Conservation (phyloP, 495 filamentous ascomycete genomes). For the Jackrogersella minutella region DNA sequence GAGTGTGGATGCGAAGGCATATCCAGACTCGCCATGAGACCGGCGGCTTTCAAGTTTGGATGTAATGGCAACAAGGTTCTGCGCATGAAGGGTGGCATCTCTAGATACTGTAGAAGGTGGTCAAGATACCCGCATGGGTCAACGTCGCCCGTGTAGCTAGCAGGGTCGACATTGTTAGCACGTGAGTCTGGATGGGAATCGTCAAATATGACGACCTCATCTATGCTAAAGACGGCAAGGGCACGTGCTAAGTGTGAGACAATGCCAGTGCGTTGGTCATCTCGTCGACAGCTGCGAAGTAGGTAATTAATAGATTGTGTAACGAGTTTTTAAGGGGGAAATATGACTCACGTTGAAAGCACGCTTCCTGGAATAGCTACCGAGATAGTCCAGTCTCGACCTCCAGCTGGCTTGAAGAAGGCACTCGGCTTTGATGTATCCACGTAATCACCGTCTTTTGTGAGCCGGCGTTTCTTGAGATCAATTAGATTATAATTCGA, state of each 20-base stretch:
- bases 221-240: slow-evolving; percentile 76
- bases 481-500: slow-evolving; percentile 9
- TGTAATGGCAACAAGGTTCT: slow-evolving; percentile 73
- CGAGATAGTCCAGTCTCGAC: slow-evolving; percentile 58
- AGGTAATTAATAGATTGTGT: slow-evolving; percentile 9
- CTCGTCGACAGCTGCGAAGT: slow-evolving; percentile 52
- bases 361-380: slow-evolving; percentile 58
- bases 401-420: slow-evolving; percentile 48
- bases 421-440: slow-evolving; percentile 46
- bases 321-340: not conserved
- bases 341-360: slow-evolving; percentile 54
- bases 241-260: slow-evolving; percentile 76
- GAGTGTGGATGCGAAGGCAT: slow-evolving; percentile 77
- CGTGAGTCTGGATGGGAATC: slow-evolving; percentile 59
- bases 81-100: slow-evolving; percentile 78
- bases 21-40: slow-evolving; percentile 72
- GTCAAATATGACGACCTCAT: slow-evolving; percentile 79
- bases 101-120: slow-evolving; percentile 76
- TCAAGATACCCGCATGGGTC: slow-evolving; percentile 75
- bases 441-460: slow-evolving; percentile 46
- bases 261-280: slow-evolving; percentile 70
- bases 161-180: slow-evolving; percentile 50
- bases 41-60: slow-evolving; percentile 70
- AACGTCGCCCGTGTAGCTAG: slow-evolving; percentile 67
- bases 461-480: slow-evolving; percentile 52